phyloP scores from a whole-genome alignment of 805 yeast species.

The Cyberlindnera mrakii region DNA sequence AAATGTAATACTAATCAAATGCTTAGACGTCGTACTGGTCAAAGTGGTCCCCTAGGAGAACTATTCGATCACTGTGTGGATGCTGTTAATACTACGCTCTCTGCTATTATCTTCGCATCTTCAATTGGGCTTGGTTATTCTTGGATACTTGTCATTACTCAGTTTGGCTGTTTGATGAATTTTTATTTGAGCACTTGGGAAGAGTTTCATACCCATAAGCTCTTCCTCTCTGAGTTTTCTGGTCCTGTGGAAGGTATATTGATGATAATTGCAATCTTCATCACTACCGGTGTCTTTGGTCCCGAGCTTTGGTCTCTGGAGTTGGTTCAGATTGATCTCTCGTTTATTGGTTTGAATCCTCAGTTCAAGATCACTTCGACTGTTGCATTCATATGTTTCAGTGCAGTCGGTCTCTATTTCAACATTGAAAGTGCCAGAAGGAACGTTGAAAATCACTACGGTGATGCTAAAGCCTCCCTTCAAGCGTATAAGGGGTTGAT shows the following conservation, averaged over 20 bases:
- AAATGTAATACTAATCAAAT: background rate
- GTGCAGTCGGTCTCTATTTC: conserved; percentile 50
- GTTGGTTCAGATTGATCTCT: conserved; percentile 30
- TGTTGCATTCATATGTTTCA: conserved; percentile 41
- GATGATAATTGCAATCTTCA: conserved; percentile 48
- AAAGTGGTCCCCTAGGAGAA: conserved; percentile 91
- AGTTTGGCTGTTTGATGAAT: conserved; percentile 70
- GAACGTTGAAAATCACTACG: conserved; percentile 48
- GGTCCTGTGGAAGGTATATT: conserved; percentile 96
- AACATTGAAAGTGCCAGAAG: conserved; percentile 63
- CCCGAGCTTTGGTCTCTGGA: conserved; percentile 57
- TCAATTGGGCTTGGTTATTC: conserved; percentile 74
- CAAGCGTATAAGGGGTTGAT: conserved; percentile 48
- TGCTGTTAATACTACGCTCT: conserved; percentile 73
- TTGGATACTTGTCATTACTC: conserved; percentile 52
- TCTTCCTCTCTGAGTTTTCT: conserved; percentile 70
- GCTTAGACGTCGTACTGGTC: conserved; percentile 72
- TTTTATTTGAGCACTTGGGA: conserved; percentile 94
- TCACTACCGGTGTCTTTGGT: conserved; percentile 64
- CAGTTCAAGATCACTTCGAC: conserved; percentile 32
- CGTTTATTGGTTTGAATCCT: conserved; percentile 7
- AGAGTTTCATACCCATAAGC: conserved; percentile 82
- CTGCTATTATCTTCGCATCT: conserved; percentile 66
- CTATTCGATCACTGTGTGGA: conserved; percentile 86
- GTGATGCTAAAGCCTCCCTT: conserved; percentile 20